Conservation (phyloP, 192 early-diverging fungal genomes). For the Umbelopsis sp. region DNA sequence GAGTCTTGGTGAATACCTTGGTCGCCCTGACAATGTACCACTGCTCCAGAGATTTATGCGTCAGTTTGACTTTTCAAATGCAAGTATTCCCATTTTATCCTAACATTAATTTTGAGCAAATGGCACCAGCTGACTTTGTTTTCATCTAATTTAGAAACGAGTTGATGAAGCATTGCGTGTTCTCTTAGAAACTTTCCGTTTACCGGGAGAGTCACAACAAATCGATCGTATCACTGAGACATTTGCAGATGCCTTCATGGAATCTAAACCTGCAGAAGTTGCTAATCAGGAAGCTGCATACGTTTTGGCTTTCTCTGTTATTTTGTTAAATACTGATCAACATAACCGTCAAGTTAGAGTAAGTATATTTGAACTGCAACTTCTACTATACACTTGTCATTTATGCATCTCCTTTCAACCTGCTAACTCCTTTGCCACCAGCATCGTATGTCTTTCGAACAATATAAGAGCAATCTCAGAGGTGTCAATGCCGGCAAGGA, state of each 20-base stretch:
- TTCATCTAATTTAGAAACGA: conserved; percentile 64
- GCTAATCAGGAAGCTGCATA: conserved; percentile 81
- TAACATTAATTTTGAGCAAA: neutral
- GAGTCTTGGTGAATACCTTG: conserved; percentile 85
- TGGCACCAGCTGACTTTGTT: neutral
- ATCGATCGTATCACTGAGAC: conserved; percentile 94
- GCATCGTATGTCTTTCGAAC: conserved; percentile 85
- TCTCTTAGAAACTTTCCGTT: conserved; percentile 90
- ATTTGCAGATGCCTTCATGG: conserved; percentile 86
- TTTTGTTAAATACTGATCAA: conserved; percentile 99
- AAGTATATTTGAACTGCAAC: conserved; percentile 13
- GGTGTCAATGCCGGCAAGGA: conserved; percentile 87
- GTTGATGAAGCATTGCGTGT: conserved; percentile 94
- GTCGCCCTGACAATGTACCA: conserved; percentile 83
- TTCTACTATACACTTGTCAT: neutral
- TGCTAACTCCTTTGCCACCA: conserved; percentile 23
- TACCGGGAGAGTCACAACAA: conserved; percentile 98
- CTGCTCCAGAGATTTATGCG: conserved; percentile 83
- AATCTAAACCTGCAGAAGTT: conserved; percentile 63
- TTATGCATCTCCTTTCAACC: no score
- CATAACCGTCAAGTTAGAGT: conserved; percentile 90
- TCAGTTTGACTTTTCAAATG: conserved; percentile 86
- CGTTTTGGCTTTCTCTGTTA: conserved; percentile 89
- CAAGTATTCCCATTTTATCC: no score
- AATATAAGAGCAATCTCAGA: conserved; percentile 87